phyloP scores from a whole-genome alignment of 768 basidiomycete genomes.

The Podaxis sp. region DNA sequence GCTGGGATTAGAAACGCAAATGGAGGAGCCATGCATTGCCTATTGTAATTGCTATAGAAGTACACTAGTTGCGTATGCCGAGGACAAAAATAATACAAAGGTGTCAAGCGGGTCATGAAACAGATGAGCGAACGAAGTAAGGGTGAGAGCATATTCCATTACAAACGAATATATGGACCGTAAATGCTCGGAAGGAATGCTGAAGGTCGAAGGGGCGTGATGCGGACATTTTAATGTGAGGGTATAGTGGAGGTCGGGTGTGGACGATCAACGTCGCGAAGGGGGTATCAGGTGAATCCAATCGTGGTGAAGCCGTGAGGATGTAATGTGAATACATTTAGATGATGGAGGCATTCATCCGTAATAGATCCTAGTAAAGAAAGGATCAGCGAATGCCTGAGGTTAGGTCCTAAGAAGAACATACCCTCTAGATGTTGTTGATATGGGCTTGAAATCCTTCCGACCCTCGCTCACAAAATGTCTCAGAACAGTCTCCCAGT shows the following conservation, averaged over 20 bases:
- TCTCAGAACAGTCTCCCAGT: slow-evolving; percentile 68
- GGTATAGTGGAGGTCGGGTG: neutral
- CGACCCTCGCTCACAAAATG: slow-evolving; percentile 74
- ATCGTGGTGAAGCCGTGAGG: neutral
- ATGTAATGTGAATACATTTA: neutral
- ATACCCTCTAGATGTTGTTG: slow-evolving; percentile 73
- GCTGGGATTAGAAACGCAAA: neutral
- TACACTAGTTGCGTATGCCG: slow-evolving; percentile 1
- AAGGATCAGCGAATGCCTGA: neutral
- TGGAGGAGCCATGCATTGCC: slow-evolving; percentile 1
- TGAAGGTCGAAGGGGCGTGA: neutral
- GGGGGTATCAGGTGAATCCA: slow-evolving; percentile 9
- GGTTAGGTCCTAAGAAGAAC: slow-evolving; percentile 25
- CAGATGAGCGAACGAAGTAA: neutral
- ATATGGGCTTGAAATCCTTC: slow-evolving; percentile 82
- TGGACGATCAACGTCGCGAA: slow-evolving; percentile 10
- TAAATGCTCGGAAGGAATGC: slow-evolving; percentile 1
- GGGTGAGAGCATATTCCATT: neutral
- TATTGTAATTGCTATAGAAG: slow-evolving; percentile 8
- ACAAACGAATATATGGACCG: slow-evolving; percentile 1
- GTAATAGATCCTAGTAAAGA: slow-evolving; percentile 8
- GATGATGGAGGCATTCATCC: slow-evolving; percentile 1
- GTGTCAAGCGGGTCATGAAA: neutral
- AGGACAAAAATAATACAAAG: slow-evolving; percentile 2
- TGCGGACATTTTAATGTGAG: neutral